phyloP scores from a whole-genome alignment of 768 basidiomycete genomes.

The Agrocybe praecox region DNA sequence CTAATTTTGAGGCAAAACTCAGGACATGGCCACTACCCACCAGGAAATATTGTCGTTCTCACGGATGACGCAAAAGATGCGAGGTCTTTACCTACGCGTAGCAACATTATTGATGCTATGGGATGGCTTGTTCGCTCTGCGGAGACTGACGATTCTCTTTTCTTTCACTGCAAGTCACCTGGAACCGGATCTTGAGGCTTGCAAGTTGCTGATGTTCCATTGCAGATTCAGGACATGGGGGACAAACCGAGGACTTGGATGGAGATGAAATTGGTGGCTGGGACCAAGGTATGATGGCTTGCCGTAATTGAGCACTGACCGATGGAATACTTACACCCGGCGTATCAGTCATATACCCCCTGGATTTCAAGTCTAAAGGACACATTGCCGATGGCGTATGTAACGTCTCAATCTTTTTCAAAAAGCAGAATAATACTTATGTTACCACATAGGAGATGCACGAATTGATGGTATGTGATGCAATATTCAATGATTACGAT shows the following conservation, averaged over 20 bases:
- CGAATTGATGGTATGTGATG: conserved; percentile 41
- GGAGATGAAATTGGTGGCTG: conserved; percentile 81
- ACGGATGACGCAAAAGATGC: conserved; percentile 57
- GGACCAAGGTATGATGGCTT: conserved; percentile 62
- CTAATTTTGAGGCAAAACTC: not conserved
- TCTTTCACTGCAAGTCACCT: conserved; percentile 65
- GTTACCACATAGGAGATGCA: conserved; percentile 41
- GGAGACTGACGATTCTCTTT: conserved; percentile 68
- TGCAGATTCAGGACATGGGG: conserved; percentile 91
- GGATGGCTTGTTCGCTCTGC: conserved; percentile 70
- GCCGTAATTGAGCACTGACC: not conserved
- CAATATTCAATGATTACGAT: too few species aligned
- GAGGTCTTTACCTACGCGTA: conserved; percentile 42
- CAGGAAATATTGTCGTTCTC: conserved; percentile 69
- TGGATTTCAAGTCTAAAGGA: conserved; percentile 79
- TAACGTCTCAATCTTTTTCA: not conserved
- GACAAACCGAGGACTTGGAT: conserved; percentile 76
- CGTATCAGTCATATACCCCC: conserved; percentile 78
- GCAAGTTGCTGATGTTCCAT: not conserved
- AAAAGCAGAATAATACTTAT: not conserved
- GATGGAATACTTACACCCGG: not conserved
- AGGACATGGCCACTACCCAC: conserved; percentile 50
- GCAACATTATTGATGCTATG: conserved; percentile 53
- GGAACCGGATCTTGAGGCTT: not conserved
- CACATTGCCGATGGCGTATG: conserved; percentile 76